Evolutionary conservation across 768 basidiomycete genomes (phyloP), one percentile per base, ranked within the genome.

Genomic region (Hypholoma fasciculare): DNA sequence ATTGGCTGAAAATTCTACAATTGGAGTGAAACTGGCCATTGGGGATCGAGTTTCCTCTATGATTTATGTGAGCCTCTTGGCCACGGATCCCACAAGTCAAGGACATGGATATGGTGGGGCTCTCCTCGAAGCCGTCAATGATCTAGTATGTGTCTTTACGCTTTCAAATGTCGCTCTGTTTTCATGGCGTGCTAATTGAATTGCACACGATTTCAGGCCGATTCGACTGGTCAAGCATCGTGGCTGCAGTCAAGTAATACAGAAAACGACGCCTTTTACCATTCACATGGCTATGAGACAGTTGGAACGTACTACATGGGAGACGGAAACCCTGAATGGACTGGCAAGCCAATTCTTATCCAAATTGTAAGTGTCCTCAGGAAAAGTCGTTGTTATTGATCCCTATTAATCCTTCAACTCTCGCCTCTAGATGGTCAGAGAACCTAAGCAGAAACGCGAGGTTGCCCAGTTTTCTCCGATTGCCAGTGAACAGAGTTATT

Each of bases 191-290:
- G 14, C 19, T 16, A 30, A 48, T 19, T 49, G 11, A 30, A 48
- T 19, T 49, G 11, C 19, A 20, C 20, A 2, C 19, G 5, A 40
- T 26, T 2, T 37, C 52, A 76, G 74, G 71, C 71, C 14, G 75
- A 76, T 58, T 47, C 38, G 19, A 49, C 63, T 6, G 66, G 63
- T 3, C 63, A 63, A 47, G 56, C 70, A 1, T 58, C 64, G 8
- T 75, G 70, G 67, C 64, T 75, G 12, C 62, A 68, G 12, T 73
- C 73, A 9, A 67, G 67, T 23, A 68, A 70, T 39, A 47, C 64
- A 40, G 52, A 51, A 6, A 71, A 71, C 43, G 60, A 63, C 9
- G 48, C 30, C 1, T 71, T 73, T 46, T 71, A 71, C 48, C 60
- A 65, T 44, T 64, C 58, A 2, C 67, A 71, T 61, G 69, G 72